Conservation (phyloP, 495 filamentous ascomycete species). For the Aspergillus campestris region DNA sequence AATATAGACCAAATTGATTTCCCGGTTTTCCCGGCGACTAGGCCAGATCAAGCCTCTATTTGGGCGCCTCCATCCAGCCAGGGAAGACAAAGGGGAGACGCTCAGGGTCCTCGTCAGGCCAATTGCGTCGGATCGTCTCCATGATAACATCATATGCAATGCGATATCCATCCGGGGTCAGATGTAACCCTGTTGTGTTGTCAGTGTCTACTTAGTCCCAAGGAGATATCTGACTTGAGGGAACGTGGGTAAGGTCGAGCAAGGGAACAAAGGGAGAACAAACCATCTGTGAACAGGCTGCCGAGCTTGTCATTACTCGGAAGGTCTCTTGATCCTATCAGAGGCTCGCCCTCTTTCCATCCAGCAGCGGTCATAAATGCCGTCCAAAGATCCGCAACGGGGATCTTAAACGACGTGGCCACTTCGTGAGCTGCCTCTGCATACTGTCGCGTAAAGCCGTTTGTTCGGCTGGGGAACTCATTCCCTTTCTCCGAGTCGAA, state of each 20-base stretch:
- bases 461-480: conserved; percentile 47
- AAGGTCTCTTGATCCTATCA: conserved; percentile 45
- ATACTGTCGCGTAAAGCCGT: conserved; percentile 57
- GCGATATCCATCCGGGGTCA: conserved; percentile 51
- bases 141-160: conserved; percentile 50
- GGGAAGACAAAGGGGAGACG: conserved; percentile 46
- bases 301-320: conserved; percentile 41
- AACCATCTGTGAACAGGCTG: conserved; percentile 53
- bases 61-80: conserved; percentile 41
- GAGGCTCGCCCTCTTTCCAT: conserved; percentile 49
- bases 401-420: conserved; percentile 51
- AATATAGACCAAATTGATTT: neutral
- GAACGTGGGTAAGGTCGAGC: conserved; percentile 1
- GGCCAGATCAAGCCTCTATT: conserved; percentile 9
- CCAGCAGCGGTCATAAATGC: conserved; percentile 58
- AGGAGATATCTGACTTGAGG: neutral
- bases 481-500: conserved; percentile 44
- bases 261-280: conserved; percentile 8
- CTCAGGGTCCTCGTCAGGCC: conserved; percentile 52
- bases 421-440: conserved; percentile 61
- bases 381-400: conserved; percentile 67
- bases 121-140: conserved; percentile 42
- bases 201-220: conserved; percentile 1
- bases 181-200: conserved; percentile 48
- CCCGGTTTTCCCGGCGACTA: neutral